These are phyloP conservation scores for Physcomitrellopsis africana DNA, from an alignment of 225 moss, liverwort and hornwort species.

Conservation along the genomic window DNA sequence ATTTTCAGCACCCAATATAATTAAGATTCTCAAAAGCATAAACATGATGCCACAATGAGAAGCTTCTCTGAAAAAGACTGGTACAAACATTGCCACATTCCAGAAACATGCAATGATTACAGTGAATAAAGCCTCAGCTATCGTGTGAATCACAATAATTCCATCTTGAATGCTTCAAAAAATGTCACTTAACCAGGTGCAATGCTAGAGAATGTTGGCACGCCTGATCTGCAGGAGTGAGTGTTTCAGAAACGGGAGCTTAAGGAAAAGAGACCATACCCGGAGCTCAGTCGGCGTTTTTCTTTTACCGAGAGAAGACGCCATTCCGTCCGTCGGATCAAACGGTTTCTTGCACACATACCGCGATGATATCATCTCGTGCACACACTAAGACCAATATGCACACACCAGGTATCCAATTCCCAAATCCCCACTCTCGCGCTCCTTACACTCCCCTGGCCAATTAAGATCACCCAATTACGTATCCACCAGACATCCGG, in stretches of 20 bases:
- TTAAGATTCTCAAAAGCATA: neutral
- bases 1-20: neutral
- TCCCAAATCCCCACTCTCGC: neutral
- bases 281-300: slow-evolving; percentile 38
- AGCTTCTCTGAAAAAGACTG: slow-evolving; percentile 7
- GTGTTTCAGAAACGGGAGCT: neutral
- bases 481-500: neutral
- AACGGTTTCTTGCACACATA: slow-evolving; percentile 19
- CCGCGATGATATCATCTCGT: slow-evolving; percentile 27
- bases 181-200: neutral
- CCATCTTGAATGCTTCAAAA: neutral
- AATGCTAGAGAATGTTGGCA: neutral
- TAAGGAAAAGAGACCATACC: slow-evolving; percentile 21
- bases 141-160: neutral
- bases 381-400: slow-evolving; percentile 17
- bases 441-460: neutral
- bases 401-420: neutral
- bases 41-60: neutral
- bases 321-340: slow-evolving; percentile 27
- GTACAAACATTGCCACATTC: neutral
- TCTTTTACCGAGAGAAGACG: slow-evolving; percentile 30
- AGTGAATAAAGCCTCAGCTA: slow-evolving; percentile 9
- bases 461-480: neutral
- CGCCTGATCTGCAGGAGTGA: neutral
- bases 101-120: neutral